These are phyloP conservation scores for Calonectria multiphialidica DNA, from an alignment of 2,329 filamentous ascomycete species.

Conservation along the genomic window DNA sequence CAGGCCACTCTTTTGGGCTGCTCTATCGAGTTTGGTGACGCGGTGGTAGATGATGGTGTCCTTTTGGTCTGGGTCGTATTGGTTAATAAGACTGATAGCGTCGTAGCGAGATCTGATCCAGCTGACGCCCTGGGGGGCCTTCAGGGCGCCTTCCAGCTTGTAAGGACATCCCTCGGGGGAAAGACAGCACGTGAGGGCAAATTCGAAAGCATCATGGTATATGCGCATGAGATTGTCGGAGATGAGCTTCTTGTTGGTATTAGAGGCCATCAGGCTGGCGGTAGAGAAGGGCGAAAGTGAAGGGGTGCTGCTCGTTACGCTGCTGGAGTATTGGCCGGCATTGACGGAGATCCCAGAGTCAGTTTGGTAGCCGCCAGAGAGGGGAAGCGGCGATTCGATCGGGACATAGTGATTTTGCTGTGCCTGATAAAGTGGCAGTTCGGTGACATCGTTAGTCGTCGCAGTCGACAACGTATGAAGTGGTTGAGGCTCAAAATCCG, in stretches of 20 bases:
- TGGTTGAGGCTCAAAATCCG: background rate
- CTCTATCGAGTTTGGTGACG: constrained; percentile 60
- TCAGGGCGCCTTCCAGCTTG: constrained; percentile 31
- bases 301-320: constrained; percentile 25
- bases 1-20: constrained; percentile 53
- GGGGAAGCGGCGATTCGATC: background rate
- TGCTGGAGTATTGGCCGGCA: constrained; percentile 15
- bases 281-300: constrained; percentile 41
- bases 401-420: background rate
- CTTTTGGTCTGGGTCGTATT: constrained; percentile 36
- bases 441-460: background rate
- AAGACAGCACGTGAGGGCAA: constrained; percentile 65
- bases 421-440: background rate
- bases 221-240: constrained; percentile 49
- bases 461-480: background rate
- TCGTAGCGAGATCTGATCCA: constrained; percentile 42
- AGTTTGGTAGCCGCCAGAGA: constrained; percentile 38
- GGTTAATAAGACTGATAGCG: constrained; percentile 36
- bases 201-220: constrained; percentile 66
- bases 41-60: constrained; percentile 61
- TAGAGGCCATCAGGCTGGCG: constrained; percentile 38
- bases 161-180: constrained; percentile 66
- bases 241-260: constrained; percentile 41
- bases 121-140: constrained; percentile 36
- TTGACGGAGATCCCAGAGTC: constrained; percentile 35